Percentiles rank a stretch among this genome's conserved stretches.
Evolutionary conservation across 2,329 filamentous ascomycete genomes (phyloP).

Genomic region (Fusarium oligoseptatum): DNA sequence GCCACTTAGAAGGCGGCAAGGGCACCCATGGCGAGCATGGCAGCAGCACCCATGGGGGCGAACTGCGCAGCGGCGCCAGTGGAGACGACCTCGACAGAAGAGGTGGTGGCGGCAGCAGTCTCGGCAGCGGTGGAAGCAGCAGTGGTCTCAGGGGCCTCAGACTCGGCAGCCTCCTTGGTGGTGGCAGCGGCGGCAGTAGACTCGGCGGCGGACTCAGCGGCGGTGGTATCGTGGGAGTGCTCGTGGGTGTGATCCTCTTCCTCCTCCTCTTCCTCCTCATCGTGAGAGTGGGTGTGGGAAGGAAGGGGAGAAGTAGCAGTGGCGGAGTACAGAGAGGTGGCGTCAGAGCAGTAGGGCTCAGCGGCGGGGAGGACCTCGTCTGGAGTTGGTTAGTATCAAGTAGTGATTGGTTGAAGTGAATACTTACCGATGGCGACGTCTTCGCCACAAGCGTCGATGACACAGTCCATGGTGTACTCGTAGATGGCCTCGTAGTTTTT

Average conservation of each 20-base stretch:
- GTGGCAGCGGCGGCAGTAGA: not conserved
- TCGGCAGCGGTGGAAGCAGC: not conserved
- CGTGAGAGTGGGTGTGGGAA: conserved; percentile 4
- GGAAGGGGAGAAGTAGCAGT: conserved; percentile 7
- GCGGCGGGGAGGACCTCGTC: not conserved
- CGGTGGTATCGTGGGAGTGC: not conserved
- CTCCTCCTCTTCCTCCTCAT: conserved; percentile 6
- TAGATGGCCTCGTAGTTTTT: conserved; percentile 12
- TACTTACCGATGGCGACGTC: not conserved
- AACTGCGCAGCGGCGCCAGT: conserved; percentile 1
- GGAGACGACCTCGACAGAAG: not conserved
- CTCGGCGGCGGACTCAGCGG: not conserved
- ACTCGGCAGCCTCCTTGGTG: not conserved
- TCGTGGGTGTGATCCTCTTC: conserved; percentile 1
- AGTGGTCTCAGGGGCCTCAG: not conserved
- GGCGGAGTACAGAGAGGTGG: not conserved
- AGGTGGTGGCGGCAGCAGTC: not conserved
- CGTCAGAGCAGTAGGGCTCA: not conserved
- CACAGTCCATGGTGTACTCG: conserved; percentile 6
- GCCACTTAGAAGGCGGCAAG: conserved; percentile 7
- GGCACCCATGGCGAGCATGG: conserved; percentile 7
- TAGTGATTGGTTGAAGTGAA: not conserved
- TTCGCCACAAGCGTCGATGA: conserved; percentile 8
- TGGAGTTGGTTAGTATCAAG: not conserved
- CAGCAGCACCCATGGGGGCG: conserved; percentile 8